Percentiles rank a stretch among this genome's conserved stretches.
Evolutionary conservation across 352 stramenopile genomes (phyloP).

Genomic region (Pythium guiyangense): DNA sequence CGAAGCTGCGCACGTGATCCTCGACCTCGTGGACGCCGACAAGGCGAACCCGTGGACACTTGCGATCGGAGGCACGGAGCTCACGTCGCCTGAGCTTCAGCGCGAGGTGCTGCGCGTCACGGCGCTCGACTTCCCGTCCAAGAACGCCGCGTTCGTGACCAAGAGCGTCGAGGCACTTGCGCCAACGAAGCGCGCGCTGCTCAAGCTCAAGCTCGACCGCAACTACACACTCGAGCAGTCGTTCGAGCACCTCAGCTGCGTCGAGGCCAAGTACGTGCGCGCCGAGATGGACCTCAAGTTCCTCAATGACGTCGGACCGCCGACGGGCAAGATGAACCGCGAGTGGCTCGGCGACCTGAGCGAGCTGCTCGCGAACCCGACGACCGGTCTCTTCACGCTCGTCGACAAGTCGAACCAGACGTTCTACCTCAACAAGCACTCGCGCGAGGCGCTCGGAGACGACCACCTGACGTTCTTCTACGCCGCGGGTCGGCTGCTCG

Average conservation of each 20-base stretch:
- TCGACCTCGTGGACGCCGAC: constrained; percentile 26
- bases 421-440: too few relatives aligned
- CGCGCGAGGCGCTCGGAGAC: too few relatives aligned
- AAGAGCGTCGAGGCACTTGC: constrained; percentile 29
- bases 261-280: constrained; percentile 51
- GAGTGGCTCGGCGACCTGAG: constrained; percentile 88
- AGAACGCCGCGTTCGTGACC: not conserved
- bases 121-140: too few relatives aligned
- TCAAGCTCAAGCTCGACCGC: constrained; percentile 45
- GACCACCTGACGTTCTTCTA: too few relatives aligned
- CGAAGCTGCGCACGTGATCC: constrained; percentile 3
- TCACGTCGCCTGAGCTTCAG: not conserved
- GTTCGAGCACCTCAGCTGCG: constrained; percentile 49
- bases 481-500: too few relatives aligned
- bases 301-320: constrained; percentile 63
- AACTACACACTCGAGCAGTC: constrained; percentile 61
- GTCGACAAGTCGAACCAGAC: too few relatives aligned
- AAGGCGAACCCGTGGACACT: constrained; percentile 21
- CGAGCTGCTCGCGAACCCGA: constrained; percentile 41
- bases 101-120: not conserved
- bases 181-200: too few relatives aligned
- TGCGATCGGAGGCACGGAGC: constrained; percentile 18
- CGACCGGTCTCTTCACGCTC: too few relatives aligned
- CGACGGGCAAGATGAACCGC: constrained; percentile 76
- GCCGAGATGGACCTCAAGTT: constrained; percentile 79